Base-by-base conservation (phyloP, 441 rosid species). In the Euphorbia corollata region DNA sequence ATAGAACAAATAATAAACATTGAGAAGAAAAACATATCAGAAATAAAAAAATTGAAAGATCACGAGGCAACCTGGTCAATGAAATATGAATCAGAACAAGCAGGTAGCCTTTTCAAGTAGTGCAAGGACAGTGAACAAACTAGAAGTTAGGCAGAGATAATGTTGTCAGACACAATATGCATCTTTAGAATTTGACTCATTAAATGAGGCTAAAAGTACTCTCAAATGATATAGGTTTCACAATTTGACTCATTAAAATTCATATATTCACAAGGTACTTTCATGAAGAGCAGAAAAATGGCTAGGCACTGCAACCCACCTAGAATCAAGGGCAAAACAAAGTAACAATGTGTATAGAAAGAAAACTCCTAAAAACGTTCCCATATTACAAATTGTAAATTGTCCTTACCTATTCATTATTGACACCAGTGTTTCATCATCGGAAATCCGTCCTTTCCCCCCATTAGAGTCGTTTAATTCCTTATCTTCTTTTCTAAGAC, bases 381-480 rank as follows among this genome's bases (percentile, higher is more conserved):
- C 36, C 55, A 38, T 9, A 68, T 23, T 30, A 47, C 65, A 61
- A 64, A 53, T 30, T 45, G 36, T 55, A 51, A 70, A 36, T 32
- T 45, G 34, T 22, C 65, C 56, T 12, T 83, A 88, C 96, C 89
- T 89, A 12, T 79, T 84, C 81, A 74, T 88, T 41, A 83, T 71
- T n/a, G 97, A 90, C 53, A 80, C 24, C 80, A 89, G 64, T 58
- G 91, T 89, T 82, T 88, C 94, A 57, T 88, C 63, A 70, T 88
- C 96, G 11, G 86, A 81, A 59, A 68, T 80, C 48, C 65, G 74
- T 32, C 64, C 71, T 36, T 61, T 36, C 51, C 68, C 78, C 67
- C 53, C 69, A 59, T 84, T 67, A 56, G 74, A 71, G 48, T 80
- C 83, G 62, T 68, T 69, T 18, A 57, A 75, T 64, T 81, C 78